phyloP scores from a whole-genome alignment of 768 basidiomycete genomes.

The Fomitopsis serialis region DNA sequence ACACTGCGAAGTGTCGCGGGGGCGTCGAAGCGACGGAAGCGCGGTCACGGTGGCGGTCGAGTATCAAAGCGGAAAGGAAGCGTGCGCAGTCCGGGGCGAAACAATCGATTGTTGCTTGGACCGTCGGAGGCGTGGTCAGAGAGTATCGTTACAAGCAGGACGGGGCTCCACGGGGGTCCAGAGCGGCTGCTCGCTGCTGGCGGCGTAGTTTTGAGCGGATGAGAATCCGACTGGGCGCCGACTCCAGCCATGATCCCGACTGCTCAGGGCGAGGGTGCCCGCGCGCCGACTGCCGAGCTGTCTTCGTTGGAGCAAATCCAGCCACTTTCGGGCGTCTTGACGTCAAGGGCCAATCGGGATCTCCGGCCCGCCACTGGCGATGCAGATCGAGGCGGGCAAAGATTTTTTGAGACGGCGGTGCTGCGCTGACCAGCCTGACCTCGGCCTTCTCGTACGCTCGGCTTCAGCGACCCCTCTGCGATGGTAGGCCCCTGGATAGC shows the following conservation, averaged over 20 bases:
- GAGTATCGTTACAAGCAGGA: not conserved
- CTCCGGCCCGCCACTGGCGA: not conserved
- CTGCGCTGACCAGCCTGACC: too few species aligned
- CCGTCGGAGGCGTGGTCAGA: not conserved
- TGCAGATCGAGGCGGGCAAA: too few species aligned
- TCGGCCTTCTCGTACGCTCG: too few species aligned
- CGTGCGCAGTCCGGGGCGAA: not conserved
- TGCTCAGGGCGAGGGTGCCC: not conserved
- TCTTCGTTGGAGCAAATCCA: not conserved
- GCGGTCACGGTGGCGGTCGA: not conserved
- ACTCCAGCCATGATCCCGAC: not conserved
- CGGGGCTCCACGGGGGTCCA: not conserved
- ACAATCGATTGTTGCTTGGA: not conserved
- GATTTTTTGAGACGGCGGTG: too few species aligned
- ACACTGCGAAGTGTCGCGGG: not conserved
- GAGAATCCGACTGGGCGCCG: not conserved
- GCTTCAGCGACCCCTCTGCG: too few species aligned
- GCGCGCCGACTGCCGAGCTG: not conserved
- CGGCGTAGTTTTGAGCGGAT: not conserved
- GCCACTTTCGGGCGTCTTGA: not conserved
- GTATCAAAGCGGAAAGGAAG: not conserved
- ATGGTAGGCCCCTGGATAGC: too few species aligned
- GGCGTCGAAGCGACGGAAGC: not conserved
- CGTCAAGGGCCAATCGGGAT: conserved; percentile 4
- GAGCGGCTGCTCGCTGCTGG: not conserved